Base-by-base conservation (phyloP, 805 yeast genomes). In the Candida ulmi region DNA sequence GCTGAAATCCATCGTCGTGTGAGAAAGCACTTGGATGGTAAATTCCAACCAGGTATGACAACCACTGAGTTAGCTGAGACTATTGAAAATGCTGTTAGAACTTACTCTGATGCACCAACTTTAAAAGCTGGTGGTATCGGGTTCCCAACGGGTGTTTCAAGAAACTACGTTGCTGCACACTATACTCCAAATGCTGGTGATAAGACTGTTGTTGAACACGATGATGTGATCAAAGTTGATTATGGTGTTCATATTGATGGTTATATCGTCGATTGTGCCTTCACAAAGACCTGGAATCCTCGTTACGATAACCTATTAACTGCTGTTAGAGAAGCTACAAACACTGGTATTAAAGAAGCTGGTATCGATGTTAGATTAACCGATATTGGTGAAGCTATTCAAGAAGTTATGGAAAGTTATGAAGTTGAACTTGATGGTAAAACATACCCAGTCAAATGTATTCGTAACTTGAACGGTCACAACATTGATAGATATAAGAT, bases 151-250 rank as follows among this genome's bases (percentile, higher is more conserved):
- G 99, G 99, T 43, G 74, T 93, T 30, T 87, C 96, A 1, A 63
- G 91, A 47, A 93, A 93, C 64, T 85, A 88, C 57, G 82, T 88
- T 57, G 99, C 99, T 19, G 99, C 99, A 0, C 99, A 93, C 61
- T 93, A 88, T 64, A 91, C 98, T 0, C 99, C 99, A 12, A 93
- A 93, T 65, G 83, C 91, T 5, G 96, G 96, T 11, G 99, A 93
- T 61, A 87, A 79, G 54, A 74, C 86, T 7, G 83, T 84, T 2
- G 68, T 93, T 50, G 69, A 74, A 44, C 78, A 88, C 53, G 95
- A 87, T 44, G 99, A 93, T 61, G 96, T 93, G 35, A 78, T 93
- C 87, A 93, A 93, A 66, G 91, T 93, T 30, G 99, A 93, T 60
- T 78, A 91, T 55, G 99, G 99, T 49, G 96, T 93, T 17, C 99